Percentiles rank a stretch among this genome's conserved stretches.
Evolutionary conservation across 495 filamentous ascomycete genomes (phyloP).

Genomic region (Elasticomyces elasticus): DNA sequence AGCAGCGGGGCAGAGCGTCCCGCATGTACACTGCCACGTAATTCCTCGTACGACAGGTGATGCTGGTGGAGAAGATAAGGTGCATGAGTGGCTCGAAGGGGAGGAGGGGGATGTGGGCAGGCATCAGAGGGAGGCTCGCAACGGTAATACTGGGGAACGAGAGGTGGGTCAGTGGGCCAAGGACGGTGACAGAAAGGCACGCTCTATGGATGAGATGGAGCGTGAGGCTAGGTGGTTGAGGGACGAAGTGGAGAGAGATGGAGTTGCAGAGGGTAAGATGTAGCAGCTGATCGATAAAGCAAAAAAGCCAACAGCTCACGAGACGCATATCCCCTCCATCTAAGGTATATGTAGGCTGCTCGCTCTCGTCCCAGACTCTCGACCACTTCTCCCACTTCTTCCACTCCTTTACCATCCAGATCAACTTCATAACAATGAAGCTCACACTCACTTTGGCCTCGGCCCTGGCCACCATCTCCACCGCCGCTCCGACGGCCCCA

Average conservation of each 20-base stretch:
- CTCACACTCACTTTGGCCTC: not conserved
- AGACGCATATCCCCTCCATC: too few relatives aligned
- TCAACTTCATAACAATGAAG: not conserved
- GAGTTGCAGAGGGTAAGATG: slow-evolving; percentile 7
- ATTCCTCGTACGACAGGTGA: slow-evolving; percentile 63
- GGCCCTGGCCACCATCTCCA: not conserved
- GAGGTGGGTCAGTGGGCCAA: slow-evolving; percentile 48
- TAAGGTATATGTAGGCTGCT: too few relatives aligned
- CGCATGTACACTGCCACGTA: slow-evolving; percentile 88
- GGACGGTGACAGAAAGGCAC: slow-evolving; percentile 57
- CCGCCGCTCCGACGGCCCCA: not conserved
- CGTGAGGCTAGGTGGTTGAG: slow-evolving; percentile 62
- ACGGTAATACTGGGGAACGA: slow-evolving; percentile 23
- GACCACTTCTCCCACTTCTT: not conserved
- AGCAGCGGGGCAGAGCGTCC: slow-evolving; percentile 80
- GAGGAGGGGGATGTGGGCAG: slow-evolving; percentile 77
- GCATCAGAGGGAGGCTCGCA: slow-evolving; percentile 31
- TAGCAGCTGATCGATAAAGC: too few relatives aligned
- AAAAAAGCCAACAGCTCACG: not conserved
- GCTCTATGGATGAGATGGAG: slow-evolving; percentile 67
- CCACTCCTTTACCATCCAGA: not conserved
- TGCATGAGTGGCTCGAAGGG: slow-evolving; percentile 74
- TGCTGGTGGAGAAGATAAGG: slow-evolving; percentile 49
- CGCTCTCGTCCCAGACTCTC: too few relatives aligned
- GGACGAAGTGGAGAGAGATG: slow-evolving; percentile 42